phyloP scores from a whole-genome alignment of 2,329 filamentous ascomycete species.

The Didymella pomorum region DNA sequence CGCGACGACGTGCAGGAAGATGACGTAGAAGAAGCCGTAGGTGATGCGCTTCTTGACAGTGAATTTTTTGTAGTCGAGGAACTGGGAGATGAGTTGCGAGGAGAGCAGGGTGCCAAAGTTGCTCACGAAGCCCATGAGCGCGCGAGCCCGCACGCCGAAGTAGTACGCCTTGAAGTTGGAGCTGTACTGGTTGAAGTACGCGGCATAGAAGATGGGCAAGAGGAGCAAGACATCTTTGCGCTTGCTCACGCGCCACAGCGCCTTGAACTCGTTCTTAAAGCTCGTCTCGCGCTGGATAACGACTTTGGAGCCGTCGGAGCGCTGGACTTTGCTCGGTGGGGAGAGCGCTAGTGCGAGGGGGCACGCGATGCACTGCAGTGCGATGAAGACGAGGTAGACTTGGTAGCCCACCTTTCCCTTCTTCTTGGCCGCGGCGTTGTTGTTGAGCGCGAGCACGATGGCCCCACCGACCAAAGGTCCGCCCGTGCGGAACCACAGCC shows the following conservation, averaged over 20 bases:
- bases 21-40: constrained; percentile 57
- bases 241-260: constrained; percentile 45
- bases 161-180: constrained; percentile 62
- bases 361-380: constrained; percentile 49
- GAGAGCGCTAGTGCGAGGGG: constrained; percentile 53
- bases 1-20: constrained; percentile 56
- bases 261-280: constrained; percentile 52
- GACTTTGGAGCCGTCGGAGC: constrained; percentile 53
- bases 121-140: constrained; percentile 57
- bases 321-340: constrained; percentile 54
- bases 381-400: constrained; percentile 56
- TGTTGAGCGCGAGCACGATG: constrained; percentile 58
- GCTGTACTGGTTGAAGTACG: constrained; percentile 56
- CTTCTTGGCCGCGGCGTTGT: constrained; percentile 38
- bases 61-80: constrained; percentile 55
- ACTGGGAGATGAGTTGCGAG: constrained; percentile 55
- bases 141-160: constrained; percentile 57
- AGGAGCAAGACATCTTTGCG: constrained; percentile 51
- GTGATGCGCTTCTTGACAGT: constrained; percentile 54
- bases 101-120: constrained; percentile 55
- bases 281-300: constrained; percentile 49
- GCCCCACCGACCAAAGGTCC: constrained; percentile 60
- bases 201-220: constrained; percentile 56
- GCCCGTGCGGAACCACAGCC: constrained; percentile 60
- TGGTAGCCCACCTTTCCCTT: constrained; percentile 48